phyloP scores from a whole-genome alignment of 768 basidiomycete species.

The Russula vinacea region DNA sequence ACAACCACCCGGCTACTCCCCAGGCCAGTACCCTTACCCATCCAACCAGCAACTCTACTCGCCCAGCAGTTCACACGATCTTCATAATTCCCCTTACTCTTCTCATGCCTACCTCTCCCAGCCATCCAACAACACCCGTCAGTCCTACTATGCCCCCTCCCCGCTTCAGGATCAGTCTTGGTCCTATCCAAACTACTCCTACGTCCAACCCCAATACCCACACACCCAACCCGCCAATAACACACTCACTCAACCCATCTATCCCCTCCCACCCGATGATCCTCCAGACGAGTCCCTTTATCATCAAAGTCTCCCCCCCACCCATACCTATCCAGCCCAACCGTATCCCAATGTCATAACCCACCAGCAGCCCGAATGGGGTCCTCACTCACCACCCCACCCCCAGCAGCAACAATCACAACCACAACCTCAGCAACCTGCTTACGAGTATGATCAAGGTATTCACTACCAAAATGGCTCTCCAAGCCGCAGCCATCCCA shows the following conservation, averaged over 20 bases:
- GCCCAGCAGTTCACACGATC: conserved; percentile 41
- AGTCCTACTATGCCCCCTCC: conserved; percentile 40
- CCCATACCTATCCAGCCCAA: conserved; percentile 80
- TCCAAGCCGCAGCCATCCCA: conserved; percentile 31
- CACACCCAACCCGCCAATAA: conserved; percentile 46
- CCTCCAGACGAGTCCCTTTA: conserved; percentile 49
- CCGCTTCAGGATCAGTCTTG: conserved; percentile 32
- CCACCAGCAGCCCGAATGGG: conserved; percentile 31
- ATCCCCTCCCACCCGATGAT: conserved; percentile 48
- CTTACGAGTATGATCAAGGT: conserved; percentile 29
- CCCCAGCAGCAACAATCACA: conserved; percentile 31
- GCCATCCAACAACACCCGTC: conserved; percentile 36
- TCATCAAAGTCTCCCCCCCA: conserved; percentile 61
- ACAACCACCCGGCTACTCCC: conserved; percentile 28
- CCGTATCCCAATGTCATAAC: conserved; percentile 48
- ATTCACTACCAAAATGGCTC: conserved; percentile 34
- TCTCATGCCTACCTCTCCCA: conserved; percentile 34
- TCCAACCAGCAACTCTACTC: conserved; percentile 41
- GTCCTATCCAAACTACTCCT: conserved; percentile 33
- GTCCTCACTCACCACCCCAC: conserved; percentile 36
- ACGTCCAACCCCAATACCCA: conserved; percentile 37
- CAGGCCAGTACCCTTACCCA: conserved; percentile 37
- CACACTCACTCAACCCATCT: conserved; percentile 47
- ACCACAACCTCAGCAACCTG: conserved; percentile 26
- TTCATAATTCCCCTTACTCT: conserved; percentile 43